phyloP scores from a whole-genome alignment of 176 grass and related monocot species.

The Urochloa ruziziensis region DNA sequence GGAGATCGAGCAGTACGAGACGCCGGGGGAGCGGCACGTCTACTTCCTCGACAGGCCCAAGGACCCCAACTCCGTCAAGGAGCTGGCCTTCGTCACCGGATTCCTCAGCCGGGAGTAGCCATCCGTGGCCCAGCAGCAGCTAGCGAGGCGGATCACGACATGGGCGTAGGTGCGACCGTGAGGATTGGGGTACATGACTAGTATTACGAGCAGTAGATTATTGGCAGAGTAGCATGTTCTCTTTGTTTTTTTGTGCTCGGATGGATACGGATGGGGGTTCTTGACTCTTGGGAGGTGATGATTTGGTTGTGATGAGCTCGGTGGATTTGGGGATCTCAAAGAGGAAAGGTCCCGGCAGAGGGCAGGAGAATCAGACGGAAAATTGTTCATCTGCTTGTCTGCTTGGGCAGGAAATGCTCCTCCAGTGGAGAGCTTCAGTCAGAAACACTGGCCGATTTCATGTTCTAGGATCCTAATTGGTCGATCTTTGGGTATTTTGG shows the following conservation, averaged over 20 bases:
- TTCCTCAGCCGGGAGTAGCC: conserved; percentile 52
- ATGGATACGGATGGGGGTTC: not conserved
- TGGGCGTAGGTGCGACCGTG: not conserved
- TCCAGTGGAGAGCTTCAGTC: not conserved
- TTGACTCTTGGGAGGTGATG: not conserved
- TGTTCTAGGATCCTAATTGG: not conserved
- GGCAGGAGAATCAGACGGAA: not conserved
- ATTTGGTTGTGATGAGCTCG: not conserved
- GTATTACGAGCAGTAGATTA: not conserved
- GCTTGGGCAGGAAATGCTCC: not conserved
- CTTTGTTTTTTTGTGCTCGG: not conserved
- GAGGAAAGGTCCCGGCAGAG: not conserved
- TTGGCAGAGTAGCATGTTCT: not conserved
- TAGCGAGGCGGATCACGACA: not conserved
- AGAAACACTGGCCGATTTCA: not conserved
- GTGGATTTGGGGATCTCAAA: not conserved
- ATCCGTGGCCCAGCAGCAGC: not conserved
- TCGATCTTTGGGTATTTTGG: not conserved
- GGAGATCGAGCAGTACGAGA: conserved; percentile 51
- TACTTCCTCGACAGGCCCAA: conserved; percentile 52
- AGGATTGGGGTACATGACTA: conserved; percentile 6
- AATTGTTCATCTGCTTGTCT: not conserved
- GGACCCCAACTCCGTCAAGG: conserved; percentile 46
- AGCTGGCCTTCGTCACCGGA: conserved; percentile 38
- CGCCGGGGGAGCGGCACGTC: conserved; percentile 59